Conservation (phyloP, 2,329 filamentous ascomycete species). For the Hawksworthiomyces lignivorus region DNA sequence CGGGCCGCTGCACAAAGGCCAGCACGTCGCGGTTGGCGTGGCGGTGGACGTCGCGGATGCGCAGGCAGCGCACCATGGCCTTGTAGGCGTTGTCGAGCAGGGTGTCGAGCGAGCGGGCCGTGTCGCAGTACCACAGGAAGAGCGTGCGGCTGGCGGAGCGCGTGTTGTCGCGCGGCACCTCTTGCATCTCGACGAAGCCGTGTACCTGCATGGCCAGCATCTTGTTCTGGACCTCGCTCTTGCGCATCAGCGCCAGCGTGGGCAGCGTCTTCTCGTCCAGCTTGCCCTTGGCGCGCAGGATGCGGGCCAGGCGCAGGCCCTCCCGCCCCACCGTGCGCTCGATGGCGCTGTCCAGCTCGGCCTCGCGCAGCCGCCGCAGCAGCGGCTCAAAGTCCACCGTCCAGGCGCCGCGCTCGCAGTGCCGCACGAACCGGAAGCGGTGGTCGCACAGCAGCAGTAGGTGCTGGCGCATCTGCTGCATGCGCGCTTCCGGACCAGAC, state of each 20-base stretch:
- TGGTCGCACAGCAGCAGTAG: slow-evolving; percentile 66
- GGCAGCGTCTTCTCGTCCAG: slow-evolving; percentile 90
- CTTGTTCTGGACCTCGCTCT: slow-evolving; percentile 75
- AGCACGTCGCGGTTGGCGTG: slow-evolving; percentile 65
- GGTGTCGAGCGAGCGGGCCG: slow-evolving; percentile 59
- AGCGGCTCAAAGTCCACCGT: slow-evolving; percentile 74
- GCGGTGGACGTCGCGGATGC: slow-evolving; percentile 71
- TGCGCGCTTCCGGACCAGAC: slow-evolving; percentile 31
- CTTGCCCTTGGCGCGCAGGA: slow-evolving; percentile 80
- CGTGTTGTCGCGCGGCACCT: slow-evolving; percentile 82
- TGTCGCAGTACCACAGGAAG: slow-evolving; percentile 88
- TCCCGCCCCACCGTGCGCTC: slow-evolving; percentile 67
- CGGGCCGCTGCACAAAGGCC: slow-evolving; percentile 73
- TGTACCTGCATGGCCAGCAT: slow-evolving; percentile 80
- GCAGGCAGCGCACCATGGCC: slow-evolving; percentile 75
- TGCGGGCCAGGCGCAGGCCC: slow-evolving; percentile 75
- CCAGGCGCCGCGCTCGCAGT: slow-evolving; percentile 69
- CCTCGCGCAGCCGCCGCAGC: slow-evolving; percentile 60
- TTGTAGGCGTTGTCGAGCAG: slow-evolving; percentile 81
- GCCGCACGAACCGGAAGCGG: slow-evolving; percentile 59
- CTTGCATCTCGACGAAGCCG: slow-evolving; percentile 84
- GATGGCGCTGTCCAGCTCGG: slow-evolving; percentile 76
- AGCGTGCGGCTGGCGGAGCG: slow-evolving; percentile 76
- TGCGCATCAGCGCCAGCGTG: slow-evolving; percentile 72
- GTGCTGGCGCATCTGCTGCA: slow-evolving; percentile 61